Evolutionary conservation across 257 asterid genomes (phyloP).

Genomic region (Schizonepeta tenuifolia): DNA sequence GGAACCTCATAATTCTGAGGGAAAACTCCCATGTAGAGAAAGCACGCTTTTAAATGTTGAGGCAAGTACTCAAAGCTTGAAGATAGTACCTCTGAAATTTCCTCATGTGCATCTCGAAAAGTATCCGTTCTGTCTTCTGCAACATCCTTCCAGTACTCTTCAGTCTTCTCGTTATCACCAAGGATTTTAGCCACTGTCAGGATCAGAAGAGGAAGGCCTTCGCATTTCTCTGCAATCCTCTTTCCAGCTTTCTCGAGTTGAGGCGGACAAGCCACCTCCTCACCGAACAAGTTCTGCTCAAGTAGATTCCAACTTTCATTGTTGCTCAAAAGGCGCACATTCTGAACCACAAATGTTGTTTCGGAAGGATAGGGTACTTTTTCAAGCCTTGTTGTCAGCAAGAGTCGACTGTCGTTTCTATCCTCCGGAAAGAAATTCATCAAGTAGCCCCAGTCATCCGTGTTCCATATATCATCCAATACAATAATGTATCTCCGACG

Average conservation of each 20-base stretch:
- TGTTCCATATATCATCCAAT: conserved; percentile 30
- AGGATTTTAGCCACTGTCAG: conserved; percentile 28
- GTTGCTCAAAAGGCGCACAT: neutral
- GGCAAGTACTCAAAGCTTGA: too few species aligned
- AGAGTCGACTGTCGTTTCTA: neutral
- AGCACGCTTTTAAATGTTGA: too few species aligned
- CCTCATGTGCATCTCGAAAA: neutral
- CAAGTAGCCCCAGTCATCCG: neutral
- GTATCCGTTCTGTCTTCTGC: neutral
- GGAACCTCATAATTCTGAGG: too few species aligned
- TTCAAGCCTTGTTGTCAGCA: neutral
- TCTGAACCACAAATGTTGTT: neutral
- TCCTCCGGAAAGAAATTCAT: neutral
- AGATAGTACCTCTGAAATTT: conserved; percentile 6
- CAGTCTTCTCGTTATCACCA: neutral
- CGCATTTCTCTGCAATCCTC: conserved; percentile 20
- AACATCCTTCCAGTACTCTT: conserved; percentile 19
- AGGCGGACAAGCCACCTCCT: neutral
- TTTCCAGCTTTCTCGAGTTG: too few species aligned
- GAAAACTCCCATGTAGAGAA: too few species aligned
- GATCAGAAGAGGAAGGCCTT: conserved; percentile 40
- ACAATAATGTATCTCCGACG: too few species aligned
- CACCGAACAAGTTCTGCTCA: neutral
- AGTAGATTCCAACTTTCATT: conserved; percentile 33
- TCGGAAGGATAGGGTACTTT: neutral